Evolutionary conservation across 805 yeast species (phyloP).

Genomic region (Candida maesae): DNA sequence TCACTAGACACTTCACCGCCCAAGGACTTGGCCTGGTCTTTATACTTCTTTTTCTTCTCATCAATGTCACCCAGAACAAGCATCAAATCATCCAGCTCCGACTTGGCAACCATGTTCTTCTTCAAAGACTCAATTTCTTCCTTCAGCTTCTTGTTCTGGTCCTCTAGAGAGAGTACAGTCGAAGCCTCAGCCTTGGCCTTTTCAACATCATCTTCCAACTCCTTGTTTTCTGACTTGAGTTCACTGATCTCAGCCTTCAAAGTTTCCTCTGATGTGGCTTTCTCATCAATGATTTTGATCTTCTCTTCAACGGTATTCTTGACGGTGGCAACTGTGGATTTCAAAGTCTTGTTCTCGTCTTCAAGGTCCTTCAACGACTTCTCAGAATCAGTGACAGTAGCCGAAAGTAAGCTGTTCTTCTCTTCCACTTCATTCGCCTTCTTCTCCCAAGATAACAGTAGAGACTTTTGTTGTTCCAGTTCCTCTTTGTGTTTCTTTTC

Average conservation of each 20-base stretch:
- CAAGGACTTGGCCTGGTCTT: slow-evolving; percentile 42
- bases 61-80: slow-evolving; percentile 74
- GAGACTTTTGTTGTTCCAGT: too few species aligned
- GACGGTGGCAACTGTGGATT: not conserved
- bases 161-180: not conserved
- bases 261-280: not conserved
- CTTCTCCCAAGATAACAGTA: too few species aligned
- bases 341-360: not conserved
- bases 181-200: not conserved
- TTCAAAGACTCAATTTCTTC: slow-evolving; percentile 18
- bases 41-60: slow-evolving; percentile 58
- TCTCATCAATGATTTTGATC: not conserved
- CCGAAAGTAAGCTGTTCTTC: not conserved
- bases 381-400: too few species aligned
- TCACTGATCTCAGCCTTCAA: not conserved
- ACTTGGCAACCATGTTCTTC: slow-evolving; percentile 36
- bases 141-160: slow-evolving; percentile 20
- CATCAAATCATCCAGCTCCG: slow-evolving; percentile 72
- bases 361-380: too few species aligned
- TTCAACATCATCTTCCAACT: not conserved
- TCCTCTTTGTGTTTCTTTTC: too few species aligned
- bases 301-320: not conserved
- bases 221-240: not conserved
- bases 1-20: slow-evolving; percentile 68
- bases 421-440: too few species aligned